Conservation (phyloP, 257 asterid genomes). For the Cruciata laevipes region DNA sequence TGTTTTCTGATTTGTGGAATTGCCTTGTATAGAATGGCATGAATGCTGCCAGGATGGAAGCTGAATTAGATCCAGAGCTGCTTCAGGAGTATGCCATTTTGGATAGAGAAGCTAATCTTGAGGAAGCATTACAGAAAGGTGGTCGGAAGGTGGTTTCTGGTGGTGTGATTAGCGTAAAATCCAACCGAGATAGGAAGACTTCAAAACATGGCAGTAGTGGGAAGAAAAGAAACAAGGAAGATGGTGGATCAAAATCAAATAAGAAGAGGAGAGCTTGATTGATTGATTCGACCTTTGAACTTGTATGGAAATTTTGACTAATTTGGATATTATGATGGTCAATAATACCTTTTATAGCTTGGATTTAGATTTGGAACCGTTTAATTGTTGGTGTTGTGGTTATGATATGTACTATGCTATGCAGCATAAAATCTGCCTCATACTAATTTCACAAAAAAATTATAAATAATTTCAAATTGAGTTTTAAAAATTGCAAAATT, state of each 20-base stretch:
- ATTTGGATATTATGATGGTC: no score
- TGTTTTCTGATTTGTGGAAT: slow-evolving; percentile 10
- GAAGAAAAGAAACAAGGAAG: slow-evolving; percentile 52
- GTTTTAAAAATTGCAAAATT: no score
- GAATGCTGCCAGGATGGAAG: slow-evolving; percentile 38
- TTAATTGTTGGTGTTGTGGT: no score
- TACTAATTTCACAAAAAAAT: no score
- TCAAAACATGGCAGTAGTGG: slow-evolving; percentile 35
- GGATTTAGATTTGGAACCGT: no score
- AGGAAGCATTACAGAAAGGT: slow-evolving; percentile 60
- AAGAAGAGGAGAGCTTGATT: slow-evolving; percentile 47
- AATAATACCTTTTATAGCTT: no score
- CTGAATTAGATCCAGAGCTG: slow-evolving; percentile 43
- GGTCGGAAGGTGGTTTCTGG: slow-evolving; percentile 42
- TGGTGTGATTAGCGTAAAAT: slow-evolving; percentile 58
- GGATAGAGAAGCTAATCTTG: slow-evolving; percentile 65
- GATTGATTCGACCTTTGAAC: background rate
- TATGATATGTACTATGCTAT: no score
- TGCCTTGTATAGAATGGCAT: slow-evolving; percentile 39
- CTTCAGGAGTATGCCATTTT: slow-evolving; percentile 65
- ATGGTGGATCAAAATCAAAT: slow-evolving; percentile 43
- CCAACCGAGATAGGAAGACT: slow-evolving; percentile 27
- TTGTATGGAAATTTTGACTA: background rate
- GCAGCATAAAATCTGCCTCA: no score
- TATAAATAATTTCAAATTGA: no score